These are phyloP conservation scores for Ogataea dorogensis DNA, from an alignment of 805 yeast genomes.

Conservation along the genomic window DNA sequence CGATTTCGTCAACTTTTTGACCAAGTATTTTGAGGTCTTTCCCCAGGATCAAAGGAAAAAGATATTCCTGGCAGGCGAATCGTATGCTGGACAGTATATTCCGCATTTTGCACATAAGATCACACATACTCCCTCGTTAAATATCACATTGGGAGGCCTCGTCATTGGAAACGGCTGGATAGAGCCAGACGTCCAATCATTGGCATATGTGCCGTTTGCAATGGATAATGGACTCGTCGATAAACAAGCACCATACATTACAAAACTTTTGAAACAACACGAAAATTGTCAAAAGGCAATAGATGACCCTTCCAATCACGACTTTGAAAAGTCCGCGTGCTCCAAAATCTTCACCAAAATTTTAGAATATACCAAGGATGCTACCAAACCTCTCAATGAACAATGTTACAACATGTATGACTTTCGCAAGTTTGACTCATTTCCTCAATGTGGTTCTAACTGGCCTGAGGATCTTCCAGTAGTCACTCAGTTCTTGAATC, in stretches of 20 bases:
- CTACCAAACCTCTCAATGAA: conserved; percentile 32
- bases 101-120: conserved; percentile 79
- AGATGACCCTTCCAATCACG: conserved; percentile 26
- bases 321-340: conserved; percentile 35
- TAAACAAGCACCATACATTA: conserved; percentile 39
- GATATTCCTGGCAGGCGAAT: conserved; percentile 85
- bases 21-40: conserved; percentile 63
- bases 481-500: conserved; percentile 51
- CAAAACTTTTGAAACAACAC: conserved; percentile 45
- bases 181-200: conserved; percentile 80
- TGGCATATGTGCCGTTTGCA: conserved; percentile 74
- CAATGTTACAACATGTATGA: conserved; percentile 86
- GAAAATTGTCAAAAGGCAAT: conserved; percentile 60
- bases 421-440: conserved; percentile 63
- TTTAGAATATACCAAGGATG: conserved; percentile 33
- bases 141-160: conserved; percentile 56
- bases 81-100: conserved; percentile 95
- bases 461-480: conserved; percentile 74
- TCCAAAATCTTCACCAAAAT: conserved; percentile 42
- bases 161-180: conserved; percentile 94
- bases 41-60: conserved; percentile 68
- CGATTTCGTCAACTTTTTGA: conserved; percentile 65
- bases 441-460: conserved; percentile 85
- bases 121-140: conserved; percentile 31
- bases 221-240: conserved; percentile 55